Base-by-base conservation (phyloP, 2,329 filamentous ascomycete genomes). In the Aphanocladium album region DNA sequence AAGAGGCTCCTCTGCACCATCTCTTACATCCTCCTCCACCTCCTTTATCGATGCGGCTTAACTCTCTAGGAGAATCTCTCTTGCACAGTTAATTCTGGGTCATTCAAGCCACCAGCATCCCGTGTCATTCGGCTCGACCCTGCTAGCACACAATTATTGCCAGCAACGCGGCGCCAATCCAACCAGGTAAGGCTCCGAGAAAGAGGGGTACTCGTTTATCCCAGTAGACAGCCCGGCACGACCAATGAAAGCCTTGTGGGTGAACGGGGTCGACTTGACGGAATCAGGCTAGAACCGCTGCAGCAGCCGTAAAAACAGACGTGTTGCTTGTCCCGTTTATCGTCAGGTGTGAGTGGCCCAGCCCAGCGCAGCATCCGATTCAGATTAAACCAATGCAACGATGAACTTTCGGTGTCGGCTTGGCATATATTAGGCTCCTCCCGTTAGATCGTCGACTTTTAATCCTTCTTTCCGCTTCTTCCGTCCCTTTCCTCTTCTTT, bases 191-290 rank as follows among this genome's bases (percentile, higher is more conserved):
- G 54, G 41, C 54, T 57, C 54, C 41, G 41, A 57, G 54, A 47
- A 35, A 57, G 41, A 57, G 41, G 54, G 54, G 54, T 37, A 19
- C 9, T 57, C 43, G 54, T 57, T 57, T 47, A 57, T 57, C 43
- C 43, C 23, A 54, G 37, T 17, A 43, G 43, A 19, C 16, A 19
- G 16, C 30, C 27, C 11, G 25, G n/a, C 2, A n/a, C 43, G 14
- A 19, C 54, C 41, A 47, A 27, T 47, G 14, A 35, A 12, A n/a
- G 19, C 30, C 30, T 16, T 39, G 54, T 47, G 21, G 27, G 30
- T n/a, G 4, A 39, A 47, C 2, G 14, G 19, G 27, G 43, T 57
- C 19, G 16, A 27, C 30, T 37, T 16, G n/a, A n/a, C 16, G 14
- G 14, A 11, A 16, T 47, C 45, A 35, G 17, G 23, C 55, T 19